Conservation (phyloP, 768 basidiomycete species). For the Leucocoprinus sp. region DNA sequence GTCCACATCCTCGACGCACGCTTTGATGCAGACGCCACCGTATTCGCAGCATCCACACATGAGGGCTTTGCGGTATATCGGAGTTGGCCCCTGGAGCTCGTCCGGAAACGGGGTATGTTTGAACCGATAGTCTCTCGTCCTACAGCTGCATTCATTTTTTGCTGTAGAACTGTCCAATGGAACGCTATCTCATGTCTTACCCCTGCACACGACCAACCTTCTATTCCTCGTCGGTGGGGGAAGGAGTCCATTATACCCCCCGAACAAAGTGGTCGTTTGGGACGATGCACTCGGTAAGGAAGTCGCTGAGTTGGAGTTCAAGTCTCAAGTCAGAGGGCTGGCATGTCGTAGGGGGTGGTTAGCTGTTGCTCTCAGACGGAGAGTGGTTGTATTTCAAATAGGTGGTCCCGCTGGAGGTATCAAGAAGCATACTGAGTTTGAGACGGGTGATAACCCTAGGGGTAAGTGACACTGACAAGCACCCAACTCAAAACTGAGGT, state of each 20-base stretch:
- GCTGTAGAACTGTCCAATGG: conserved; percentile 65
- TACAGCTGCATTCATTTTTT: not conserved
- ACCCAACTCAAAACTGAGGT: not conserved
- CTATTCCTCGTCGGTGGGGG: conserved; percentile 86
- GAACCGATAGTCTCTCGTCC: conserved; percentile 14
- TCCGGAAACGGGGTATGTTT: conserved; percentile 70
- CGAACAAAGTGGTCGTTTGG: conserved; percentile 89
- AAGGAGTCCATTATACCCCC: conserved; percentile 80
- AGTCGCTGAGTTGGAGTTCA: conserved; percentile 84
- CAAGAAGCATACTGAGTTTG: conserved; percentile 66
- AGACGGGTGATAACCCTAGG: conserved; percentile 80
- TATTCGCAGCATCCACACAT: conserved; percentile 75
- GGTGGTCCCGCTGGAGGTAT: conserved; percentile 37
- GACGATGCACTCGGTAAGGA: conserved; percentile 71
- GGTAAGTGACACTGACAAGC: conserved; percentile 37
- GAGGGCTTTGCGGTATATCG: conserved; percentile 81
- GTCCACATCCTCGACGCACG: conserved; percentile 69
- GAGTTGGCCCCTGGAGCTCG: conserved; percentile 63
- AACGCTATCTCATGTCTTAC: conserved; percentile 68
- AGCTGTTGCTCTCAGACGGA: conserved; percentile 67
- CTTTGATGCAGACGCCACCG: conserved; percentile 72
- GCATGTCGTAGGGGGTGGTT: conserved; percentile 81
- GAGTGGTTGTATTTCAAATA: conserved; percentile 74
- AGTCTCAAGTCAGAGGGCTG: conserved; percentile 73
- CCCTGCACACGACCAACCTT: conserved; percentile 74